Conservation (phyloP, 192 early-diverging fungal genomes). For the Rhizophagus clarus region DNA sequence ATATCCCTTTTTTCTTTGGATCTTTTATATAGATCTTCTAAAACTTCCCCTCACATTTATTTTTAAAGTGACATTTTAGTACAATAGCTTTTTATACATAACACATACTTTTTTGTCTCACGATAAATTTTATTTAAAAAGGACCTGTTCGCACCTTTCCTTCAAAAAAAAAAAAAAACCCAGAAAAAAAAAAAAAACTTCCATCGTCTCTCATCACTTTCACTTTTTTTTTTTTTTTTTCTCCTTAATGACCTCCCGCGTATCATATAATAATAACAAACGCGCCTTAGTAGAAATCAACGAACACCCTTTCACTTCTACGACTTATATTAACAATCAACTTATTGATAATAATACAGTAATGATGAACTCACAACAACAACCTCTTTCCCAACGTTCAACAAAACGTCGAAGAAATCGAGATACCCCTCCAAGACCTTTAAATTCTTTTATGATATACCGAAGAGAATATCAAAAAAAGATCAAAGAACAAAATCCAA, state of each 20-base stretch:
- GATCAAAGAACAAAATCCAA: constrained; percentile 30
- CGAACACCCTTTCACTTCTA: background rate
- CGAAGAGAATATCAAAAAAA: constrained; percentile 30
- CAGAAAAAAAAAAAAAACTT: background rate
- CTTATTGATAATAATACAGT: background rate
- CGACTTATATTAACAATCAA: background rate
- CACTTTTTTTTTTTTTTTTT: background rate
- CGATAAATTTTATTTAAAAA: background rate
- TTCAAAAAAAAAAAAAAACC: no score
- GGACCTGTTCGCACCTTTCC: background rate
- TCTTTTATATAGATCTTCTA: background rate
- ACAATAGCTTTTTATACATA: background rate
- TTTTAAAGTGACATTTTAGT: background rate
- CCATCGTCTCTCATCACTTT: background rate
- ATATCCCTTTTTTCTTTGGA: background rate
- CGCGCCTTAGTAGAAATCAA: background rate
- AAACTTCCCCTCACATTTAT: background rate
- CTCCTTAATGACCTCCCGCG: background rate
- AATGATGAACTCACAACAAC: background rate
- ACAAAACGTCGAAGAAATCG: constrained; percentile 30
- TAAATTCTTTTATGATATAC: constrained; percentile 33
- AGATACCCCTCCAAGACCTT: constrained; percentile 21
- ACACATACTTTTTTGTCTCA: background rate
- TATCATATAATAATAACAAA: background rate
- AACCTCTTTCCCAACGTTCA: background rate